These are phyloP conservation scores for Globisporangium paroecandrum DNA, from an alignment of 352 stramenopile species.

Conservation along the genomic window DNA sequence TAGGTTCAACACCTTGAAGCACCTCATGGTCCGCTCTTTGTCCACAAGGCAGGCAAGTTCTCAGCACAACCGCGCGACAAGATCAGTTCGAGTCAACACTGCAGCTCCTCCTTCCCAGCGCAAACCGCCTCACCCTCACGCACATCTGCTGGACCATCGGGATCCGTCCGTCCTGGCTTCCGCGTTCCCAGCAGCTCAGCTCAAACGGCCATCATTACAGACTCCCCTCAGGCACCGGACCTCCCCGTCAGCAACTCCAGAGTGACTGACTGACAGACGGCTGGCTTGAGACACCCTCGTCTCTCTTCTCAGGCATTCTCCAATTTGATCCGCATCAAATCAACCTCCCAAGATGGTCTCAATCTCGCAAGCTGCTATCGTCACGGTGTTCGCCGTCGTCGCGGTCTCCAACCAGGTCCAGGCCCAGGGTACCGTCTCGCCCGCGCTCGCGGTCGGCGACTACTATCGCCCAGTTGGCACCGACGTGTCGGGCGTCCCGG, in stretches of 20 bases:
- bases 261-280: too few relatives aligned
- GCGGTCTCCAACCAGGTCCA: neutral
- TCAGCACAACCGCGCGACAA: neutral
- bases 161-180: neutral
- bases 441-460: neutral
- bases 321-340: constrained; percentile 4
- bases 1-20: neutral
- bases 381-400: neutral
- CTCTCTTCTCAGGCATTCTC: neutral
- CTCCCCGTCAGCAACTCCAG: too few relatives aligned
- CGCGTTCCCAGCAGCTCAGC: neutral
- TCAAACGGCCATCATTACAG: neutral
- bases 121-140: too few relatives aligned
- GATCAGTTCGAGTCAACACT: neutral
- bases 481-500: constrained; percentile 19
- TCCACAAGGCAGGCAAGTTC: neutral
- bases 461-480: constrained; percentile 22
- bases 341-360: constrained; percentile 1
- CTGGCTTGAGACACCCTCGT: too few relatives aligned
- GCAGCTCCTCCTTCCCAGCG: neutral
- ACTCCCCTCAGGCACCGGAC: neutral
- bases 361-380: neutral
- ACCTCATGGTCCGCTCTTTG: neutral
- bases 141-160: constrained; percentile 1
- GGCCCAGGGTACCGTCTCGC: neutral